These are phyloP conservation scores for Ceratocystis alfenasii DNA, from an alignment of 2,329 filamentous ascomycete genomes.

Conservation along the genomic window DNA sequence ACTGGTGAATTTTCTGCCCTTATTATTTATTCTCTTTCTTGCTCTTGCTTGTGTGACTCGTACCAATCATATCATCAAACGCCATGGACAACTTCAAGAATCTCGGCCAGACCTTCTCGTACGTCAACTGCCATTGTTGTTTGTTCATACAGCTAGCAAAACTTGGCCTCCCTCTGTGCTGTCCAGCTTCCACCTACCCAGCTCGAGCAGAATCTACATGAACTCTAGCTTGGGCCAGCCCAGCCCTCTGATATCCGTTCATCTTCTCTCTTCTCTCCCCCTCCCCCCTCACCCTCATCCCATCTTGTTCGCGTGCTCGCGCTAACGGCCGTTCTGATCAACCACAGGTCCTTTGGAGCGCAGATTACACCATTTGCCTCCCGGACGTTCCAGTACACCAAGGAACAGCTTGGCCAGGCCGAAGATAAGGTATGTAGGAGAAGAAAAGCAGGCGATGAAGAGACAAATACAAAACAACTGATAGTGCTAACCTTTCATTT, in stretches of 20 bases:
- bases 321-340: background rate
- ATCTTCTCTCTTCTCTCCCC: background rate
- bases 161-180: background rate
- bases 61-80: background rate
- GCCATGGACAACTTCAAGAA: constrained; percentile 23
- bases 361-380: constrained; percentile 86
- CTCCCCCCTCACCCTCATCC: background rate
- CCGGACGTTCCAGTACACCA: constrained; percentile 92
- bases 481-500: background rate
- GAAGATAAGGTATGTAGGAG: constrained; percentile 65
- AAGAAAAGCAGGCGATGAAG: too few relatives aligned
- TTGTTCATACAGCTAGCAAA: too few relatives aligned
- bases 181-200: background rate
- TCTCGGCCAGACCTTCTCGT: constrained; percentile 23
- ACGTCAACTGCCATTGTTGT: constrained; percentile 6
- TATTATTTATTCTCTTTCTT: constrained; percentile 3
- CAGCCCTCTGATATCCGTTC: background rate
- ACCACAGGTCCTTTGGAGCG: constrained; percentile 50
- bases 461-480: too few relatives aligned
- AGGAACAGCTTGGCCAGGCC: constrained; percentile 89
- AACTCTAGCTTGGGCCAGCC: background rate
- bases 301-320: background rate
- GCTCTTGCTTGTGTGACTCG: background rate
- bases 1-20: background rate
- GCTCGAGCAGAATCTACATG: background rate